Conservation (phyloP, 2,329 filamentous ascomycete species). For the Coleophoma crateriformis region DNA sequence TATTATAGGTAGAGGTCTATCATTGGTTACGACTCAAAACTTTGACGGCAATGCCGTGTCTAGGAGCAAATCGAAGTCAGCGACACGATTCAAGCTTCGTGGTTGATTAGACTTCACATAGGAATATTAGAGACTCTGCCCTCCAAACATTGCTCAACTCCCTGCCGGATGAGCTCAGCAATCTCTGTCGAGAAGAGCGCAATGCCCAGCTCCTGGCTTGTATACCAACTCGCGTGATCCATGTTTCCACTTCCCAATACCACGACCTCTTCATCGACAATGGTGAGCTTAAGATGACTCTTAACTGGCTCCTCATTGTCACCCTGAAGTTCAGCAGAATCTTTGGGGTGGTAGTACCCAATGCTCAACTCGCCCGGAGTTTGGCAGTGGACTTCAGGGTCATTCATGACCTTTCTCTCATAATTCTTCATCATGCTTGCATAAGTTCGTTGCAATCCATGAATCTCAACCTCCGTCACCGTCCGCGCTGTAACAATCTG, state of each 20-base stretch:
- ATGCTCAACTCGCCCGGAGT: slow-evolving; percentile 16
- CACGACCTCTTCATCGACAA: slow-evolving; percentile 63
- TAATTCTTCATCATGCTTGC: slow-evolving; percentile 1
- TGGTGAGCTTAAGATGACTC: slow-evolving; percentile 71
- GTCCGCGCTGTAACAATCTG: slow-evolving; percentile 77
- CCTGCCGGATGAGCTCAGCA: slow-evolving; percentile 25
- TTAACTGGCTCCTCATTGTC: slow-evolving; percentile 56
- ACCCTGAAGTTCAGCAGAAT: slow-evolving; percentile 16
- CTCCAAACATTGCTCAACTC: slow-evolving; percentile 3
- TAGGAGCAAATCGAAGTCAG: too few species aligned
- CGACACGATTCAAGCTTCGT: too few species aligned
- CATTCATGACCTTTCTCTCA: slow-evolving; percentile 6
- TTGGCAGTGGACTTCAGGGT: slow-evolving; percentile 8
- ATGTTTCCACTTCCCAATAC: slow-evolving; percentile 78
- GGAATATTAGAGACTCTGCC: not conserved
- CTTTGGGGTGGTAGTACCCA: slow-evolving; percentile 23
- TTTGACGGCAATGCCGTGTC: too few species aligned
- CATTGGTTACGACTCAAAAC: too few species aligned
- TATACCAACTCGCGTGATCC: slow-evolving; percentile 82
- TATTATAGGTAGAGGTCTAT: too few species aligned
- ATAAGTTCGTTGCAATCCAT: slow-evolving; percentile 34
- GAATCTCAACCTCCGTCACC: slow-evolving; percentile 62
- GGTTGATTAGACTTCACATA: too few species aligned
- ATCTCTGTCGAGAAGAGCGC: slow-evolving; percentile 40
- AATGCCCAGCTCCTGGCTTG: slow-evolving; percentile 77